Percentiles rank a stretch among this genome's conserved stretches.
These are phyloP conservation scores for Jatropha podagrica DNA, from an alignment of 441 rosid genomes.

Conservation along the genomic window DNA sequence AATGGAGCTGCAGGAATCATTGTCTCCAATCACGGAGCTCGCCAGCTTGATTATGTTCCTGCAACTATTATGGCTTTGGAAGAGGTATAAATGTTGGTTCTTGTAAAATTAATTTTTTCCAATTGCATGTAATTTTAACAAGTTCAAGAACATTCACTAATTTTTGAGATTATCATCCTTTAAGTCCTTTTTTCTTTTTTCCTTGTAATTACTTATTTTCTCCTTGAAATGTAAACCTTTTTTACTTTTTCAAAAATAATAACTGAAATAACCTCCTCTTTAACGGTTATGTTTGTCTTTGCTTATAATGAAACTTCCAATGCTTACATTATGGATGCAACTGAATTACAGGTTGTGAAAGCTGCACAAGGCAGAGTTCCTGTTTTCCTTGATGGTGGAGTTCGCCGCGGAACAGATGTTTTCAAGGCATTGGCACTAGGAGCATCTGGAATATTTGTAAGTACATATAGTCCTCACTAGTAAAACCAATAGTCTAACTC, in stretches of 20 bases:
- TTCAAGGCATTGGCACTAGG: constrained; percentile 97
- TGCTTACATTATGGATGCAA: constrained; percentile 2
- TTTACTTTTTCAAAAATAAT: too few species aligned
- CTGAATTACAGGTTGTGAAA: constrained; percentile 61
- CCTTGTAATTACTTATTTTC: neutral
- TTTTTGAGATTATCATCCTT: neutral
- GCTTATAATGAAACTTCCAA: neutral
- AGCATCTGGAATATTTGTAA: constrained; percentile 92
- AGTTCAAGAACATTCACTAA: neutral
- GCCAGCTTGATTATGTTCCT: constrained; percentile 94
- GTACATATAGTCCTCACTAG: constrained; percentile 22
- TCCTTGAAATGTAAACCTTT: neutral
- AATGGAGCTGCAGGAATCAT: constrained; percentile 87
- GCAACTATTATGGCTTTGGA: constrained; percentile 88
- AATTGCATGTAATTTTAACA: neutral
- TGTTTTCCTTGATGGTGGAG: constrained; percentile 92
- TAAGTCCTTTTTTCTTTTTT: neutral
- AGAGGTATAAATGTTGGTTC: constrained; percentile 51
- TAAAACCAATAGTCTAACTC: too few species aligned
- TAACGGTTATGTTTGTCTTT: neutral
- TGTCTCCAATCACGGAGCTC: constrained; percentile 97
- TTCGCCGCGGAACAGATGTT: constrained; percentile 95
- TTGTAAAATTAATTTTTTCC: neutral
- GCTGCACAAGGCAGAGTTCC: constrained; percentile 84
- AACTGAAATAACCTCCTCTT: too few species aligned